A percentile compares a stretch with the other conserved stretches of the same genome.
These are phyloP conservation scores for Fusarium virguliforme DNA, from an alignment of 2,329 filamentous ascomycete genomes.

Conservation along the genomic window DNA sequence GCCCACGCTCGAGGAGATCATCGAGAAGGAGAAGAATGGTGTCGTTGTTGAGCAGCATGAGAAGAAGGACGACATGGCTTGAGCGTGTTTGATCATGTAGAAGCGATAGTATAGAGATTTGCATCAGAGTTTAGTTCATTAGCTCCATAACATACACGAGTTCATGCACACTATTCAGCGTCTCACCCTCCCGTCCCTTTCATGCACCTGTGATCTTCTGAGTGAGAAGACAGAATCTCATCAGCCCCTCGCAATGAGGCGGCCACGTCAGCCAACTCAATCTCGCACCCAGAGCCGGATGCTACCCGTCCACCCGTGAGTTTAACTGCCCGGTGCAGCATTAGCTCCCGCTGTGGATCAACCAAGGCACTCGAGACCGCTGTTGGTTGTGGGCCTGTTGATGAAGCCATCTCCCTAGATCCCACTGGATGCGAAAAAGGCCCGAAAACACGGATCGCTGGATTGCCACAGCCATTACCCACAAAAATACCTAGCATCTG, in stretches of 20 bases:
- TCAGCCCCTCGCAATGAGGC: too few relatives aligned
- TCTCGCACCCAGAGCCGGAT: neutral
- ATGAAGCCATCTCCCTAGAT: neutral
- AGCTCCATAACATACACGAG: neutral
- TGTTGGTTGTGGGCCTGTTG: neutral
- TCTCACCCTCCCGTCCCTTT: neutral
- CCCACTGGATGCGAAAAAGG: neutral
- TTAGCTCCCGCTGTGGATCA: conserved; percentile 5
- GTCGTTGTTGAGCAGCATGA: conserved; percentile 41
- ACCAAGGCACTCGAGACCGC: neutral
- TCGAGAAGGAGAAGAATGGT: conserved; percentile 25
- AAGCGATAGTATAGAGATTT: neutral
- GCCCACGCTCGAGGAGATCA: conserved; percentile 6
- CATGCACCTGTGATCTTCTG: neutral
- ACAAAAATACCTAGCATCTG: neutral
- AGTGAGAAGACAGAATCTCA: neutral
- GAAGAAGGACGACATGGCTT: conserved; percentile 39
- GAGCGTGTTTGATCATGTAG: neutral
- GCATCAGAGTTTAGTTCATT: neutral
- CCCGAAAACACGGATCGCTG: neutral
- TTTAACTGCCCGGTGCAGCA: neutral
- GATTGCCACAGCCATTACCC: neutral
- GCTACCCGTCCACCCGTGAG: neutral
- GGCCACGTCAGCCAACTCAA: neutral
- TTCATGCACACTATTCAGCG: neutral